A percentile compares a stretch with the other conserved stretches of the same genome.
phyloP scores from a whole-genome alignment of 108 stramenopile species.

The Skeletonema potamos region DNA sequence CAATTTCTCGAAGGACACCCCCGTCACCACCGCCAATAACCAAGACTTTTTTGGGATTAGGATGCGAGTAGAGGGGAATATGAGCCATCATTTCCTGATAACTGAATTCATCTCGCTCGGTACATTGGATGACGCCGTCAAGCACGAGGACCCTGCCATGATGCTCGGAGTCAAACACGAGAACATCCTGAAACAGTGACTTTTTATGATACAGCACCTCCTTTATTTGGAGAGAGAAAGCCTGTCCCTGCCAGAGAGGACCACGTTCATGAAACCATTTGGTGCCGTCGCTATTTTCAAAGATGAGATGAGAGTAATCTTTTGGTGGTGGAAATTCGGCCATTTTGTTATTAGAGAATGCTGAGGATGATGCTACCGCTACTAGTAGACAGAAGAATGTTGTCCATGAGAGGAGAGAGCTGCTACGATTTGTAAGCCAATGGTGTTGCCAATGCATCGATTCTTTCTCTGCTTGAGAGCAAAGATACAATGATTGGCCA shows the following conservation, averaged over 20 bases:
- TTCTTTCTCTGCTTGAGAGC: background rate
- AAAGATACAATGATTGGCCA: background rate
- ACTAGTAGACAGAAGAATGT: background rate
- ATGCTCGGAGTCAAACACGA: constrained; percentile 90
- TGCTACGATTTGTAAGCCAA: background rate
- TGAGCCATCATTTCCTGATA: constrained; percentile 93
- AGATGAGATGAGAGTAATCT: constrained; percentile 54
- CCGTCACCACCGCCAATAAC: constrained; percentile 91
- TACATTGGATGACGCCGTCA: constrained; percentile 61
- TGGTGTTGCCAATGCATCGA: background rate
- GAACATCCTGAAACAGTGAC: constrained; percentile 92
- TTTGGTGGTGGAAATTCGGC: constrained; percentile 26
- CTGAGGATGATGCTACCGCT: background rate
- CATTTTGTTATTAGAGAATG: background rate
- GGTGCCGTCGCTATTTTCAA: constrained; percentile 37
- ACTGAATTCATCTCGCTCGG: constrained; percentile 47
- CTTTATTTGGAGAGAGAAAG: constrained; percentile 81
- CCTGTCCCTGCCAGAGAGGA: constrained; percentile 83
- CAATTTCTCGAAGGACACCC: constrained; percentile 85
- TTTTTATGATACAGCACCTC: constrained; percentile 75
- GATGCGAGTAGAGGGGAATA: constrained; percentile 90
- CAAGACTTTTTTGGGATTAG: constrained; percentile 78
- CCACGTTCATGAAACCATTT: constrained; percentile 89
- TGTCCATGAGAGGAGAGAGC: background rate
- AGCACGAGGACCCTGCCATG: constrained; percentile 96